Evolutionary conservation across 2,329 filamentous ascomycete genomes (phyloP), one percentile per base, ranked within the genome.

Genomic region (Epichloe gansuensis): DNA sequence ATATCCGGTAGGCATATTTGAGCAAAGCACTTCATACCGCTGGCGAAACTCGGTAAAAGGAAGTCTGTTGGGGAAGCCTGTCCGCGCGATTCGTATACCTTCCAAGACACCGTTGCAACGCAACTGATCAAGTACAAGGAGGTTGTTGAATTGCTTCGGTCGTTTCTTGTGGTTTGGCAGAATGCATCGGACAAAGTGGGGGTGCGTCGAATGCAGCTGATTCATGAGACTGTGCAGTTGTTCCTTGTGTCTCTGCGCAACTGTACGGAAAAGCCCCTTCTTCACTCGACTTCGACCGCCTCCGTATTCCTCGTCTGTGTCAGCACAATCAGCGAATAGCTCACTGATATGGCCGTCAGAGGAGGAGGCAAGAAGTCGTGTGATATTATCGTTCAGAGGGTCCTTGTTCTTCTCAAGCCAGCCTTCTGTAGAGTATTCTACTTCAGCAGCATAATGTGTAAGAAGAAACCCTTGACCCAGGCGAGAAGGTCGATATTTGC

Each of bases 371-470:
- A 98, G 77, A 7, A 98, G 76, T 23, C 89, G 81, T 0, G 94
- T 98, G 56, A 98, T 78, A 56, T 97, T 98, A 74, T 98, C 94
- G 61, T 97, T 97, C 45, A 98, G 69, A 1, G 93, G 94, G 62
- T 98, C 93, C 67, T 98, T 98, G 74, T 98, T 98, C 76, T 97
- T 98, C 68, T 97, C 91, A 36, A 98, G 73, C 93, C 93, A 98
- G 53, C 87, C 87, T 52, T 91, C 82, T 0, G 93, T 98, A 0
- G 85, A 89, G 66, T 98, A 98, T 67, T 98, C 94, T 3, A 98
- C 93, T 67, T 97, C 93, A 27, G 93, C 90, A 25, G 93, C 93
- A 63, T 98, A 98, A 65, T 98, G 93, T 0, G 93, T 98, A 21
- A 98, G 80, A 60, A 96, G 84, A 63, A 98, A 98, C 13, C 93